Conservation (phyloP, 1,284 basidiomycete species). For the Tilletia indica region DNA sequence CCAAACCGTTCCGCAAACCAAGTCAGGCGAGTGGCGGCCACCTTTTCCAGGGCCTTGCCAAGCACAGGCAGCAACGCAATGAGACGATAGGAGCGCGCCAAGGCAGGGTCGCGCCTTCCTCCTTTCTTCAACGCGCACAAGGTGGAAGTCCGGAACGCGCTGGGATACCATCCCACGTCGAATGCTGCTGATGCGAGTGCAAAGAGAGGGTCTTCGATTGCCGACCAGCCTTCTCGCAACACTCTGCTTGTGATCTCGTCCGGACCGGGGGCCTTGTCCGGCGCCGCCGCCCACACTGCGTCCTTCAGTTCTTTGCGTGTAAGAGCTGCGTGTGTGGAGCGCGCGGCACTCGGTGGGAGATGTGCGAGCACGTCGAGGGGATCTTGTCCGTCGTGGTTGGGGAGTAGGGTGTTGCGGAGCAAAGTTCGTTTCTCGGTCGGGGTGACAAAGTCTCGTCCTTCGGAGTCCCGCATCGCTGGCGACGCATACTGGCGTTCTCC, state of each 20-base stretch:
- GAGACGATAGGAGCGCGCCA: neutral
- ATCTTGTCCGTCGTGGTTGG: neutral
- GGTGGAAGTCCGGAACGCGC: neutral
- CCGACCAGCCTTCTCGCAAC: constrained; percentile 8
- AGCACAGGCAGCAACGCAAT: constrained; percentile 9
- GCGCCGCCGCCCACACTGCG: neutral
- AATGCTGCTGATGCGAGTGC: neutral
- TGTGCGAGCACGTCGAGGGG: neutral
- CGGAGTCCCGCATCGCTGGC: neutral
- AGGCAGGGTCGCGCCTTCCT: constrained; percentile 9
- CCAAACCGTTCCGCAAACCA: too few relatives aligned
- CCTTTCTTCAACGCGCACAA: neutral
- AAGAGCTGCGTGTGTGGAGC: neutral
- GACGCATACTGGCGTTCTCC: neutral
- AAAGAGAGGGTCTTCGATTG: neutral
- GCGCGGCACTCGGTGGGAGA: neutral
- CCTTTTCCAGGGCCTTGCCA: constrained; percentile 12
- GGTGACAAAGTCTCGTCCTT: neutral
- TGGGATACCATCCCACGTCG: neutral
- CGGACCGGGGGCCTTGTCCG: constrained; percentile 17
- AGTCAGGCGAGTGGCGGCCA: neutral
- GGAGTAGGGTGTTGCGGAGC: neutral
- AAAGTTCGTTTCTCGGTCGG: neutral
- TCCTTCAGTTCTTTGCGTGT: neutral
- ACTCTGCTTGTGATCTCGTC: constrained; percentile 14